These are phyloP conservation scores for Lasiodiplodia gonubiensis DNA, from an alignment of 2,329 filamentous ascomycete species.

Conservation along the genomic window DNA sequence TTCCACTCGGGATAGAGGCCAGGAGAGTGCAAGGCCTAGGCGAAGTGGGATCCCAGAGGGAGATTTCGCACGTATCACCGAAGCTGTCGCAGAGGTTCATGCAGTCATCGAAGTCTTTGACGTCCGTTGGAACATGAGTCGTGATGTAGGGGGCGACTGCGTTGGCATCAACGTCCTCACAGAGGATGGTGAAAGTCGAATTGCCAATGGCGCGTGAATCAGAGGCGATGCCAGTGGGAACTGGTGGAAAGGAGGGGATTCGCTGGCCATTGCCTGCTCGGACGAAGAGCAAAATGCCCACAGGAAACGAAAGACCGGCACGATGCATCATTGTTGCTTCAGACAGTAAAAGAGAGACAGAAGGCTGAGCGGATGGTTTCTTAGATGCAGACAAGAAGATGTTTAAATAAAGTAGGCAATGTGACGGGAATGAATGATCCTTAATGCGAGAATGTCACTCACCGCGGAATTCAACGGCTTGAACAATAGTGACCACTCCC, in stretches of 20 bases:
- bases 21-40: slow-evolving; percentile 6
- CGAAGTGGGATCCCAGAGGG: slow-evolving; percentile 8
- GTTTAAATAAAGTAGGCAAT: background rate
- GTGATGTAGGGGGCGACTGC: background rate
- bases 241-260: background rate
- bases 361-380: background rate
- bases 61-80: slow-evolving; percentile 1
- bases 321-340: background rate
- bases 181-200: slow-evolving; percentile 4
- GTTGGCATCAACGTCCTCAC: background rate
- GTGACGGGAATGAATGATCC: background rate
- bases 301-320: background rate
- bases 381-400: background rate
- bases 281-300: slow-evolving; percentile 4
- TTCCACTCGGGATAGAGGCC: background rate
- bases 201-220: background rate
- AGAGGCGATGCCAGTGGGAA: background rate
- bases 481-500: background rate
- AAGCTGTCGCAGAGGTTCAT: slow-evolving; percentile 5
- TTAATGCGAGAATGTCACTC: background rate
- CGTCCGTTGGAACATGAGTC: background rate
- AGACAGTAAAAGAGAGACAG: background rate
- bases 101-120: slow-evolving; percentile 12
- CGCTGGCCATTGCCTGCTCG: background rate
- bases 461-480: background rate